A percentile compares a stretch with the other conserved stretches of the same genome.
Evolutionary conservation across 192 early-diverging fungal species (phyloP).

Genomic region (Backusella macrospora): DNA sequence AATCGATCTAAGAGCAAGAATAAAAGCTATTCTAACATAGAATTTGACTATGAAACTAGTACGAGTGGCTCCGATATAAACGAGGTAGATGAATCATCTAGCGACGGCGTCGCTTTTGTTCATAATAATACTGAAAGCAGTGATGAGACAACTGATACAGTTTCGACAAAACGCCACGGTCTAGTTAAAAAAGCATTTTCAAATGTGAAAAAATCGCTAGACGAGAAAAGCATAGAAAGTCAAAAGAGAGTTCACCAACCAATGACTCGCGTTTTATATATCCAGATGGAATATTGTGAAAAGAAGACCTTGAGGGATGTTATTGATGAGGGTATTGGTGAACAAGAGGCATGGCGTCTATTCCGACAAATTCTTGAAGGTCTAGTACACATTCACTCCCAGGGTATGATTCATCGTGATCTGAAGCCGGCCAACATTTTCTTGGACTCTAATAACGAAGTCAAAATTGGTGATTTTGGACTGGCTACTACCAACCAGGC

Average conservation of each 20-base stretch:
- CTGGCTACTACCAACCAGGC: conserved; percentile 60
- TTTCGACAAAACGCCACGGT: background rate
- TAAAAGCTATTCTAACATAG: conserved; percentile 39
- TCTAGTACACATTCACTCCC: conserved; percentile 84
- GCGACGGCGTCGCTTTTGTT: conserved; percentile 30
- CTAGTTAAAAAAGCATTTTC: background rate
- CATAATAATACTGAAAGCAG: conserved; percentile 15
- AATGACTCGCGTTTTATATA: conserved; percentile 73
- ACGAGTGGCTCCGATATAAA: conserved; percentile 37
- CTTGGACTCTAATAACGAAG: conserved; percentile 63
- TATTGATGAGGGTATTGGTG: conserved; percentile 77
- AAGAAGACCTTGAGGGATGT: conserved; percentile 86
- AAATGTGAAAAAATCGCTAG: conserved; percentile 14
- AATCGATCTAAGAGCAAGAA: conserved; percentile 36
- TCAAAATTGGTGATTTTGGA: conserved; percentile 78
- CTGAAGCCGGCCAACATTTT: conserved; percentile 89
- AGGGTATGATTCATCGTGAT: conserved; percentile 89
- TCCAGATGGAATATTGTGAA: conserved; percentile 99
- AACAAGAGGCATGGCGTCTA: conserved; percentile 78
- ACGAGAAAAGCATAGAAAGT: conserved; percentile 20
- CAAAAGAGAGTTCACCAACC: conserved; percentile 13
- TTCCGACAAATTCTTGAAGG: conserved; percentile 93
- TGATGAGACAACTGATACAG: conserved; percentile 14
- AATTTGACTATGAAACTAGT: conserved; percentile 47
- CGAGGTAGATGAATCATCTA: conserved; percentile 25